Evolutionary conservation across 768 basidiomycete genomes (phyloP), one percentile per base, ranked within the genome.

Genomic region (Lyophyllum atratum): DNA sequence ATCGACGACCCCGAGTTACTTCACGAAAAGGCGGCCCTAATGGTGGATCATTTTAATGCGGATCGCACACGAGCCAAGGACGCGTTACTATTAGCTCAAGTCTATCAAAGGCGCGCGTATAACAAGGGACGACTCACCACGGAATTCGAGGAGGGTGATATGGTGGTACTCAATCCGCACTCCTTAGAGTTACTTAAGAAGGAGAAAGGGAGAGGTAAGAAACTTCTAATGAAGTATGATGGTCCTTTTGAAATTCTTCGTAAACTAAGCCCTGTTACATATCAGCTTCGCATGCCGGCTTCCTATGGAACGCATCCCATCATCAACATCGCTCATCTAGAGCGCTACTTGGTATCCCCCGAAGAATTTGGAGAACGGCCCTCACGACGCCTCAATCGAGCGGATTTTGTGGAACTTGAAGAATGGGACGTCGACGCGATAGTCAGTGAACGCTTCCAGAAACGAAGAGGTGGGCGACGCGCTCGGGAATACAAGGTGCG

Each of bases 291-390:
- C 1, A 15, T 74, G 12, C 74, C 73, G 1, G 57, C 54, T n/a
- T n/a, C n/a, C n/a, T n/a, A n/a, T n/a, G n/a, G n/a, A n/a, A n/a
- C n/a, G n/a, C n/a, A n/a, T n/a, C 0, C 70, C 2, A 61, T 76
- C 5, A 34, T 76, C 1, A 74, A 72, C 45, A 71, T 75, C 2
- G 62, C 63, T 0, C 74, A 74, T 47, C 59, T 75, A 3, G 67
- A 72, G 49, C 46, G 25, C 8, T 73, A 73, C 44, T 19, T 45
- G 0, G 0, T 2, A 19, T 70, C 68, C 3, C 68, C 69, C 14
- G 5, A 44, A 10, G 57, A 62, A 28, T 62, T 70, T 22, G 65
- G 66, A 6, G 43, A 59, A 7, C 49, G 64, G 2, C 48, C 62
- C 0, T 28, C 6, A 2, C 43, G 52, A 25, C 4, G 21, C 17